Conservation (phyloP, 768 basidiomycete genomes). For the Bullera alba region DNA sequence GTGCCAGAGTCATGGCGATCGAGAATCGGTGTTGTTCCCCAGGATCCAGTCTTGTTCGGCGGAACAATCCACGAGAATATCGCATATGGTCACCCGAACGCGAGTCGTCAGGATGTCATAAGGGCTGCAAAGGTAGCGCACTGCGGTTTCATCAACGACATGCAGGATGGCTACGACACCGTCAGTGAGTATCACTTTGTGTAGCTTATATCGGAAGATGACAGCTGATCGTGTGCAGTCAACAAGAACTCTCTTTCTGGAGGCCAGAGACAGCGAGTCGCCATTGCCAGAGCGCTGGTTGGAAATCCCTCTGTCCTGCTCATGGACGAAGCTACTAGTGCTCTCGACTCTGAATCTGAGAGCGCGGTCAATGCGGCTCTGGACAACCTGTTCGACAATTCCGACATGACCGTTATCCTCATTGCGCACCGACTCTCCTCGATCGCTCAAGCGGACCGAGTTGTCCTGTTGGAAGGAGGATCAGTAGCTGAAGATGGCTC, state of each 20-base stretch:
- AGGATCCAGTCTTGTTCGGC: constrained; percentile 82
- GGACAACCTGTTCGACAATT: constrained; percentile 69
- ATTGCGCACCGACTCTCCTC: constrained; percentile 85
- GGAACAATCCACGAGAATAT: constrained; percentile 92
- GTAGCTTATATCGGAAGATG: too few relatives aligned
- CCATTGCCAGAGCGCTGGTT: constrained; percentile 81
- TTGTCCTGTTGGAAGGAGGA: constrained; percentile 67
- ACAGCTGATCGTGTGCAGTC: constrained; percentile 51
- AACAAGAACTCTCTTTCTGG: constrained; percentile 53
- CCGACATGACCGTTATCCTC: constrained; percentile 76
- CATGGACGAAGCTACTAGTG: constrained; percentile 72
- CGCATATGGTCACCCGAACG: constrained; percentile 69
- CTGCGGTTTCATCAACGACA: constrained; percentile 86
- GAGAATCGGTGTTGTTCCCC: constrained; percentile 83
- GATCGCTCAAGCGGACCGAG: constrained; percentile 78
- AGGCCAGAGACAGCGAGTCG: constrained; percentile 55
- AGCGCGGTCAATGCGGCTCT: constrained; percentile 74
- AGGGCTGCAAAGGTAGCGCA: constrained; percentile 81
- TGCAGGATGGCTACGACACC: constrained; percentile 89
- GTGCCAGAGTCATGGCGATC: constrained; percentile 75
- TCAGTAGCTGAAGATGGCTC: constrained; percentile 35
- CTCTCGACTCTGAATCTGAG: constrained; percentile 31
- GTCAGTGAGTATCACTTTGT: constrained; percentile 71
- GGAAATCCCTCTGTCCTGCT: constrained; percentile 81
- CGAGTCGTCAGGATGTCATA: constrained; percentile 67